Evolutionary conservation across 164 flowering plant species (phyloP), one percentile per base, ranked within the genome.

Genomic region (Vitis labrusca): DNA sequence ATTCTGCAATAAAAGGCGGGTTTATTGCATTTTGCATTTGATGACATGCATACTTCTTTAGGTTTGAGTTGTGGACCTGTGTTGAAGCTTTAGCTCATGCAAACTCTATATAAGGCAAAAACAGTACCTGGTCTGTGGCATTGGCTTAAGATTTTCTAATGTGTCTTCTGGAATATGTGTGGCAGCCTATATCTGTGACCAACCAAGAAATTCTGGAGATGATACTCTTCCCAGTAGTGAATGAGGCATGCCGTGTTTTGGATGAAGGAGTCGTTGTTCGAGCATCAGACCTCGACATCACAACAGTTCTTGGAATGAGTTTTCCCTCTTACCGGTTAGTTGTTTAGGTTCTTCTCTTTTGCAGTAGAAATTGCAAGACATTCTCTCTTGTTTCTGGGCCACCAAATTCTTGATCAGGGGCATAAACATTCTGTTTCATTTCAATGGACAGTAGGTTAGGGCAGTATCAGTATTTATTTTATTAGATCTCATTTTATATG

Each of bases 291-390:
- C 97, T 95, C 66, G 98, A 91, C 70, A 71, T 84, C 73, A 89
- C 98, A 72, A 88, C 98, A 70, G 85, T 95, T 70, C 94, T 91
- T 66, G 98, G 99, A 78, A 90, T 95, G 99, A 83, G 99, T 73
- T 95, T 95, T 78, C 99, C 99, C 13, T 76, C 88, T 59, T 91
- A 91, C 67, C 88, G 98, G 99, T 95, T 61, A 76, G 89, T 79
- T 8, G 12, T 67, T 67, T 65, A 58, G 12, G 15, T 32, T 29
- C 14, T 66, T 11, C 27, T 53, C 23, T 6, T 10, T 44, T 55
- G 44, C 2, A 14, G 17, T 44, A 11, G 37, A 27, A 9, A 8
- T 57, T 50, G 44, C 29, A 27, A n/a, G 10, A 13, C 29, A 16
- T 1, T 53, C 56, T 53, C n/a, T 53, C n/a, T 14, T 11, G 56